Percentiles rank a stretch among this genome's conserved stretches.
phyloP scores from a whole-genome alignment of 192 early-diverging fungal genomes.

The Linnemannia elongata region DNA sequence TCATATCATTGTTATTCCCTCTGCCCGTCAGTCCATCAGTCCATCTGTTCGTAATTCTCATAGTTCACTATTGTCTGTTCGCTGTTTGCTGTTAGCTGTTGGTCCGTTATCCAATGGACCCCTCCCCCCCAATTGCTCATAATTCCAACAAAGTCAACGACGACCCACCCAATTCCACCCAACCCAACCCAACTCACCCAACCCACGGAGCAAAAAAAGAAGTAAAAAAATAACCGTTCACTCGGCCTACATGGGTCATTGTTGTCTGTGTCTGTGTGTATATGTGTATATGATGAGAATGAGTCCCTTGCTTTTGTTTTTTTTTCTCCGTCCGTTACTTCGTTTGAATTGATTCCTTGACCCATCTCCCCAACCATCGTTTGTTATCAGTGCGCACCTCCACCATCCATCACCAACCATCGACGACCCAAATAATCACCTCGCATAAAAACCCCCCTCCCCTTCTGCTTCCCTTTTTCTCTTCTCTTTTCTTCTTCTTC shows the following conservation, averaged over 20 bases:
- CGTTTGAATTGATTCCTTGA: too few species aligned
- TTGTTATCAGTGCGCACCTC: conserved; percentile 1
- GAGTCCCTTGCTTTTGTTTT: not conserved
- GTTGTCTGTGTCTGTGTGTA: not conserved
- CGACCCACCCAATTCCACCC: not conserved
- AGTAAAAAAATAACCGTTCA: too few species aligned
- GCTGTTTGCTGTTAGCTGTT: not conserved
- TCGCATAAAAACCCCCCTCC: not conserved
- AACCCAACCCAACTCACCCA: not conserved
- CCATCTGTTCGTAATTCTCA: too few species aligned
- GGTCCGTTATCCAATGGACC: not conserved
- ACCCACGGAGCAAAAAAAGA: not conserved
- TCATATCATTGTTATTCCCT: too few species aligned
- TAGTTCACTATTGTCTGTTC: not conserved
- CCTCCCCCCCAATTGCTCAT: not conserved
- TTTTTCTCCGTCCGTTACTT: not conserved
- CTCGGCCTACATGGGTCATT: too few species aligned
- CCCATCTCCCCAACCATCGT: conserved; percentile 7
- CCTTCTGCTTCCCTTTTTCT: not conserved
- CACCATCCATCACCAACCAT: not conserved
- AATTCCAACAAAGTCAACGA: too few species aligned
- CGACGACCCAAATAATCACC: not conserved
- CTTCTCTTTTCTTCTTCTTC: conserved; percentile 2
- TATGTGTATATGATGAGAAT: not conserved
- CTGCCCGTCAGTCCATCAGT: too few species aligned